Evolutionary conservation across 2,329 filamentous ascomycete species (phyloP), one percentile per base, ranked within the genome.

Genomic region (Fusarium nodosum): DNA sequence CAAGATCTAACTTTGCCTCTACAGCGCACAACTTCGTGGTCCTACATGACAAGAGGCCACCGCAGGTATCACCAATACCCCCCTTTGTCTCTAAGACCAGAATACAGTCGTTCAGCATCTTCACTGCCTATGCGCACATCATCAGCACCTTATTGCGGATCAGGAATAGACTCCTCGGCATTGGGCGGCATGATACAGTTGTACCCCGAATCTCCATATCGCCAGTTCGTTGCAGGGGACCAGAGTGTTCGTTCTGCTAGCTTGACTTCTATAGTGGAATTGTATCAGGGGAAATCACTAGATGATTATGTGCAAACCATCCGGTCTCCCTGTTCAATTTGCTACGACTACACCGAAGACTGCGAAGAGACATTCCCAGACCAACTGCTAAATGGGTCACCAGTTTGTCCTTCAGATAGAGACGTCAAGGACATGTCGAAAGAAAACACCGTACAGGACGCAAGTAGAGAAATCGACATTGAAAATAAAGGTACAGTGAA

Each of bases 301-400:
- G 77, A 75, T 42, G 75, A 71, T 22, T 68, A 68, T 34, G 75
- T 71, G 6, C 75, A 73, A 36, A 60, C 72, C 31, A 63, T 77
- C n/a, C 78, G 75, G 57, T 68, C 77, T 46, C 58, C 70, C 36
- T 72, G 79, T 60, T 78, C 82, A 44, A 79, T 82, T 39, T 87
- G 86, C 70, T 86, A 87, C 64, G 85, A 87, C 70, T 87, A 87
- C 69, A 83, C 79, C 20, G 85, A 87, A 66, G 82, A 80, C 5
- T 86, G 86, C 53, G 82, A 85, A 20, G 77, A 73, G 45, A 75
- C 72, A 20, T 58, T 64, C 22, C 60, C 72, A 31, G 69, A 51
- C 9, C 50, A 70, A 10, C 39, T 61, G 7, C 58, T 70, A 6
- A 36, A 64, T 31, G 57, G 53, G 13, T 55, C 70, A 20, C 74